Percentiles rank a stretch among this genome's conserved stretches.
Evolutionary conservation across 2,329 filamentous ascomycete species (phyloP).

Genomic region (Elsinoe necatrix): DNA sequence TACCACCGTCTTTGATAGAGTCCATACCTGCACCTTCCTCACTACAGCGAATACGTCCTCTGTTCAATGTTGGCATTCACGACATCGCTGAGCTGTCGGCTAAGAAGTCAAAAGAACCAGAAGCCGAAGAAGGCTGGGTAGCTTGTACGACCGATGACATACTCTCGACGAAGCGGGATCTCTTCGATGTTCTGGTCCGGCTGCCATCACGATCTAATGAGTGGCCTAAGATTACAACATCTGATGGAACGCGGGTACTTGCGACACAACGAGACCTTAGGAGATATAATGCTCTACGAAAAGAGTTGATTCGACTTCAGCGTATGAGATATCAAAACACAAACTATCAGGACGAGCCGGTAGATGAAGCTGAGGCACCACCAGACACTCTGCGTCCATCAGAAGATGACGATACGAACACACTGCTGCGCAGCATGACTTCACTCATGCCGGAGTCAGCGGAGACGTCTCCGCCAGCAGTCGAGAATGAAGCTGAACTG

Average conservation of each 20-base stretch:
- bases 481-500: constrained; percentile 27
- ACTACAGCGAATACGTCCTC: constrained; percentile 59
- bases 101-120: constrained; percentile 37
- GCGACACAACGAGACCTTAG: constrained; percentile 86
- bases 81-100: constrained; percentile 73
- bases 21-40: constrained; percentile 52
- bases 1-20: constrained; percentile 65
- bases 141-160: constrained; percentile 96
- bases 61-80: constrained; percentile 91
- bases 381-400: not conserved
- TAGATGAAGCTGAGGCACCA: constrained; percentile 13
- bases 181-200: constrained; percentile 85
- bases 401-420: constrained; percentile 18
- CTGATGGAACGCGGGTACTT: constrained; percentile 57
- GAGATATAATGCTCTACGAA: constrained; percentile 62
- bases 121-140: constrained; percentile 58
- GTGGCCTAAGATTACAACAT: constrained; percentile 68
- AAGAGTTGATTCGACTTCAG: constrained; percentile 44
- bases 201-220: constrained; percentile 48
- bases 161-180: constrained; percentile 69
- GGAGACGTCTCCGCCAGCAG: not conserved
- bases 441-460: not conserved
- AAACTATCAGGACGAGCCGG: constrained; percentile 22
- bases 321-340: constrained; percentile 27
- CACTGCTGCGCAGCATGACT: constrained; percentile 16